Evolutionary conservation across 148 eudicot genomes (phyloP).

Genomic region (Amaranthus cruentus): DNA sequence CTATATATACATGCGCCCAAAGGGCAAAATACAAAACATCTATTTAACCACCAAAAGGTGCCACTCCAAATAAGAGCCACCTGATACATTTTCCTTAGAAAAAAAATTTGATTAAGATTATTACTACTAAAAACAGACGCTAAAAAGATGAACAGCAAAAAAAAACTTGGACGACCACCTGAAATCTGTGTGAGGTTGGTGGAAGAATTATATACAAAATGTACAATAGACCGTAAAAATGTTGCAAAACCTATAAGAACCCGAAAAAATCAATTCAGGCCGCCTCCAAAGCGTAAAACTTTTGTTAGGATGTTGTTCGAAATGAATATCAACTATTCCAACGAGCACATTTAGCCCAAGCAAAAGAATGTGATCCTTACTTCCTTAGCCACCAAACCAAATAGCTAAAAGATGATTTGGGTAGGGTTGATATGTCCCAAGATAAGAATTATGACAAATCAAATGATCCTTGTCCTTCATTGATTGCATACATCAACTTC

Average conservation of each 20-base stretch:
- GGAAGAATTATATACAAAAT: slow-evolving; percentile 27
- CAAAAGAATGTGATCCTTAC: not conserved
- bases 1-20: too few species aligned
- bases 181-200: slow-evolving; percentile 18
- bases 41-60: not conserved
- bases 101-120: slow-evolving; percentile 10
- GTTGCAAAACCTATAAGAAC: slow-evolving; percentile 21
- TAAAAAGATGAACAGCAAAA: not conserved
- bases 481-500: slow-evolving; percentile 88
- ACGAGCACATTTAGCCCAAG: slow-evolving; percentile 24
- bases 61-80: slow-evolving; percentile 12
- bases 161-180: slow-evolving; percentile 12
- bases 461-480: slow-evolving; percentile 94
- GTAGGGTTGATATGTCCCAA: not conserved
- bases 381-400: slow-evolving; percentile 17
- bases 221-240: slow-evolving; percentile 15
- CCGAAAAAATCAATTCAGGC: slow-evolving; percentile 21
- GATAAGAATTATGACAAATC: slow-evolving; percentile 51
- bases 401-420: slow-evolving; percentile 1
- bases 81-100: slow-evolving; percentile 13
- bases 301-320: not conserved
- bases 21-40: too few species aligned
- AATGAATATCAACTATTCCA: not conserved
- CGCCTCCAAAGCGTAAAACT: slow-evolving; percentile 15
- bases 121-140: slow-evolving; percentile 17